Conservation (phyloP, 2,329 filamentous ascomycete genomes). For the Colletotrichum lentis region DNA sequence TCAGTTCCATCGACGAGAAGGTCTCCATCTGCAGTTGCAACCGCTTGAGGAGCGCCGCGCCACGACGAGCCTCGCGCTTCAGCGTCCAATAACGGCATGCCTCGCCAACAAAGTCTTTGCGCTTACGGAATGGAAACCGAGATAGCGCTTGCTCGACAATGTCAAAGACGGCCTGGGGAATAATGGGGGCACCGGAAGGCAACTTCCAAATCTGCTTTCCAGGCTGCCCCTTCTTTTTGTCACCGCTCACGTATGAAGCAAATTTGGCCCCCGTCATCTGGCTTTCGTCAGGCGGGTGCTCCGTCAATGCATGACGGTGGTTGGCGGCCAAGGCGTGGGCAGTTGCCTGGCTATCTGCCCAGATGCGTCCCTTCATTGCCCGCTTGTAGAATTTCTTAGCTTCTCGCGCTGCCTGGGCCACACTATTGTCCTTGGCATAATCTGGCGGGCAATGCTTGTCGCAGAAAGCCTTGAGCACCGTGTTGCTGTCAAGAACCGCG, state of each 20-base stretch:
- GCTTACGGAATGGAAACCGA: conserved; percentile 80
- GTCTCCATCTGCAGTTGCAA: conserved; percentile 94
- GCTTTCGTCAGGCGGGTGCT: conserved; percentile 80
- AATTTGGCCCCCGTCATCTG: conserved; percentile 86
- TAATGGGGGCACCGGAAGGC: conserved; percentile 92
- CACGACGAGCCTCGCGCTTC: conserved; percentile 90
- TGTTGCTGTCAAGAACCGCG: conserved; percentile 79
- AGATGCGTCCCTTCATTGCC: conserved; percentile 86
- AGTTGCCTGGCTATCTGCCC: conserved; percentile 88
- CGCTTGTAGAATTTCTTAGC: conserved; percentile 90
- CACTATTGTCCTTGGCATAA: conserved; percentile 86
- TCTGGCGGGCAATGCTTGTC: conserved; percentile 93
- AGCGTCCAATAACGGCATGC: conserved; percentile 98
- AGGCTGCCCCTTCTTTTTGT: conserved; percentile 76
- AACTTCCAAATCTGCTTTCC: conserved; percentile 85
- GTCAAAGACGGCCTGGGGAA: conserved; percentile 87
- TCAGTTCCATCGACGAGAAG: conserved; percentile 97
- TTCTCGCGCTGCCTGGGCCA: conserved; percentile 79
- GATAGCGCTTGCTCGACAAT: conserved; percentile 84
- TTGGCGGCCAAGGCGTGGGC: conserved; percentile 82
- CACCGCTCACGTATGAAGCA: conserved; percentile 71
- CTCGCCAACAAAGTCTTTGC: conserved; percentile 91
- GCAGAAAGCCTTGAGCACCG: conserved; percentile 91
- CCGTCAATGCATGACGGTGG: conserved; percentile 68
- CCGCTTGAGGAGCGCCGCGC: conserved; percentile 89